Conservation (phyloP, 352 stramenopile genomes). For the Phytopythium cucurbitacearum region DNA sequence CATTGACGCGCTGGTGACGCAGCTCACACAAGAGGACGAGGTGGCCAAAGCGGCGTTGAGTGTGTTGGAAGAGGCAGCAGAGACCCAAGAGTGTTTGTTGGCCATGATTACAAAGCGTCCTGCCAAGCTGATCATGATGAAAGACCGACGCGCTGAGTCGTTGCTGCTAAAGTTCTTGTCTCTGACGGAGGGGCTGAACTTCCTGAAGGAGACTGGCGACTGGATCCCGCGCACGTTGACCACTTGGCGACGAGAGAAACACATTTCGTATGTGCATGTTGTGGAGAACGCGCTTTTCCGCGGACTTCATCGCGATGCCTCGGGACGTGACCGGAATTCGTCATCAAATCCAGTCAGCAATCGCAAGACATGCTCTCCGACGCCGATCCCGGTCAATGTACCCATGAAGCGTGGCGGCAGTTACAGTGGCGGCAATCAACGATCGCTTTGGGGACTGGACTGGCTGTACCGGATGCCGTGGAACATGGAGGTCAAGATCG, state of each 20-base stretch:
- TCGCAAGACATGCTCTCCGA: constrained; percentile 53
- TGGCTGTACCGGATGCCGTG: constrained; percentile 89
- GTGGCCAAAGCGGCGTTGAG: constrained; percentile 84
- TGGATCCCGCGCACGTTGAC: constrained; percentile 79
- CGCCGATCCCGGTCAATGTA: constrained; percentile 81
- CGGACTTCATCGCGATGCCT: constrained; percentile 76
- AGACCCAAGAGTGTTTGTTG: constrained; percentile 76
- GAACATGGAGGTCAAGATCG: constrained; percentile 91
- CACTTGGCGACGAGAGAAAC: constrained; percentile 76
- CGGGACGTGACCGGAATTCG: constrained; percentile 50
- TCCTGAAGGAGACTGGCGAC: constrained; percentile 74
- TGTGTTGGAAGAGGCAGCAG: constrained; percentile 82
- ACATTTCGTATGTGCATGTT: constrained; percentile 81
- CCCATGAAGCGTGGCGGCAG: constrained; percentile 74
- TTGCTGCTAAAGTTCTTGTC: constrained; percentile 84
- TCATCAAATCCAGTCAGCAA: constrained; percentile 19
- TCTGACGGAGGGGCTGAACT: constrained; percentile 68
- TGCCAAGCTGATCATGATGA: constrained; percentile 70
- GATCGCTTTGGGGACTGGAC: constrained; percentile 78
- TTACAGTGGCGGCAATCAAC: constrained; percentile 55
- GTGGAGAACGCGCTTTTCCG: constrained; percentile 82
- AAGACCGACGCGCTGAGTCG: constrained; percentile 76
- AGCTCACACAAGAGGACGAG: constrained; percentile 82
- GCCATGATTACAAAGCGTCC: constrained; percentile 84
- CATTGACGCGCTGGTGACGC: constrained; percentile 80